phyloP scores from a whole-genome alignment of 2,329 filamentous ascomycete genomes.

The Grosmannia penicillata region DNA sequence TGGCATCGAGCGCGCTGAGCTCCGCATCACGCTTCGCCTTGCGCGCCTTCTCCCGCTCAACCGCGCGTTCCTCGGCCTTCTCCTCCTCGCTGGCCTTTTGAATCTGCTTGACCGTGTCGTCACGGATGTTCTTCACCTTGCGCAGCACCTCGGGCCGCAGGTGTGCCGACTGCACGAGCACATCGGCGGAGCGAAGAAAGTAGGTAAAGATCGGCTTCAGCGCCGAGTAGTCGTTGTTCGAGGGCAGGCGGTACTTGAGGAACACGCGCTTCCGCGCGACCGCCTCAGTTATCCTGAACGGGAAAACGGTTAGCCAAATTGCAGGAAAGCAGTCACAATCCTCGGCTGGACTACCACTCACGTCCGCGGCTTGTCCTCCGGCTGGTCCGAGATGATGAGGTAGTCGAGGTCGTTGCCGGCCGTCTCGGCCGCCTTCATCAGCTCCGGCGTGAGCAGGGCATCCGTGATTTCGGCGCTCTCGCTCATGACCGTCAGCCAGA shows the following conservation, averaged over 20 bases:
- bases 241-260: constrained; percentile 58
- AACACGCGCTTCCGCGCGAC: constrained; percentile 73
- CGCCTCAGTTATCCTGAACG: constrained; percentile 62
- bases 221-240: constrained; percentile 44
- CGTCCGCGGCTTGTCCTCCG: constrained; percentile 73
- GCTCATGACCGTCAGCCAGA: constrained; percentile 88
- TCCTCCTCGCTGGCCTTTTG: constrained; percentile 65
- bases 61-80: constrained; percentile 63
- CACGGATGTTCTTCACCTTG: constrained; percentile 68
- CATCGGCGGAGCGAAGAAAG: constrained; percentile 75
- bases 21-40: constrained; percentile 84
- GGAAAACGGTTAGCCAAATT: no score
- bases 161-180: constrained; percentile 59
- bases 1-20: constrained; percentile 60
- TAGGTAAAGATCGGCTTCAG: constrained; percentile 65
- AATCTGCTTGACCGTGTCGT: constrained; percentile 66
- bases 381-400: constrained; percentile 80
- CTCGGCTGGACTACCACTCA: constrained; percentile 37
- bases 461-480: constrained; percentile 94
- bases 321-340: no score
- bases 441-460: constrained; percentile 69
- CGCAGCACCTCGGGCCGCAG: constrained; percentile 84
- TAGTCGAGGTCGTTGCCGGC: constrained; percentile 76
- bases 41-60: constrained; percentile 59
- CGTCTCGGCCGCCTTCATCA: constrained; percentile 62